Evolutionary conservation across 2,329 filamentous ascomycete species (phyloP).

Genomic region (Claviceps sp.): DNA sequence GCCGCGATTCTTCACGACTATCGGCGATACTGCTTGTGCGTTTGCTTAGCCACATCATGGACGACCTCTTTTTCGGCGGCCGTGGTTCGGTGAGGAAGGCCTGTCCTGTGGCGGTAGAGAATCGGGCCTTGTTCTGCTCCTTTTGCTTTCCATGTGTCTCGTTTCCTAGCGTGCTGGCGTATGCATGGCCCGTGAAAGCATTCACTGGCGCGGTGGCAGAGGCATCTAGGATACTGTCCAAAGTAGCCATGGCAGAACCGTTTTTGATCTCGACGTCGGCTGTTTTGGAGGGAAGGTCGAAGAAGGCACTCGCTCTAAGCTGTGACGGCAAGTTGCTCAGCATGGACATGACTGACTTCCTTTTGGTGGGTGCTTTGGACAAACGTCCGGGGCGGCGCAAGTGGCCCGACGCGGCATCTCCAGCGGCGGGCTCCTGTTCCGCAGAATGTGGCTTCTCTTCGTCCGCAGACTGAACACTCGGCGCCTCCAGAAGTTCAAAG

Average conservation of each 20-base stretch:
- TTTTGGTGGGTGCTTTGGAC: constrained; percentile 17
- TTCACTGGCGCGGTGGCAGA: constrained; percentile 77
- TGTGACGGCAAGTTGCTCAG: constrained; percentile 54
- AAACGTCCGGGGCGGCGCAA: constrained; percentile 22
- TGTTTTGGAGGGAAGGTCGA: constrained; percentile 51
- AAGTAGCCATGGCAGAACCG: constrained; percentile 73
- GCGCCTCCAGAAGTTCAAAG: constrained; percentile 6
- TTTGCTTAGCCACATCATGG: constrained; percentile 34
- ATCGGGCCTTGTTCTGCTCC: constrained; percentile 28
- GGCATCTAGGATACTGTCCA: constrained; percentile 86
- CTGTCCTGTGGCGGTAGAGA: constrained; percentile 14
- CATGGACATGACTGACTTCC: constrained; percentile 19
- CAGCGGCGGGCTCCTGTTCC: constrained; percentile 7
- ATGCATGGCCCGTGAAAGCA: constrained; percentile 83
- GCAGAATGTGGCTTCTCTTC: constrained; percentile 2
- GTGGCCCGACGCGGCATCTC: constrained; percentile 9
- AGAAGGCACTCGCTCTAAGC: constrained; percentile 81
- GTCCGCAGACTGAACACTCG: constrained; percentile 6
- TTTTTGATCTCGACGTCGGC: constrained; percentile 48
- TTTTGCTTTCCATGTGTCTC: constrained; percentile 58
- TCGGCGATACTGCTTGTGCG: constrained; percentile 19
- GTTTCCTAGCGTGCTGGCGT: constrained; percentile 59
- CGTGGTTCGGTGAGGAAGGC: constrained; percentile 12
- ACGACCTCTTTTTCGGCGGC: constrained; percentile 32
- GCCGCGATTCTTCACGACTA: constrained; percentile 15